Base-by-base conservation (phyloP, 192 early-diverging fungal species). In the Rhizophagus prolifer region DNA sequence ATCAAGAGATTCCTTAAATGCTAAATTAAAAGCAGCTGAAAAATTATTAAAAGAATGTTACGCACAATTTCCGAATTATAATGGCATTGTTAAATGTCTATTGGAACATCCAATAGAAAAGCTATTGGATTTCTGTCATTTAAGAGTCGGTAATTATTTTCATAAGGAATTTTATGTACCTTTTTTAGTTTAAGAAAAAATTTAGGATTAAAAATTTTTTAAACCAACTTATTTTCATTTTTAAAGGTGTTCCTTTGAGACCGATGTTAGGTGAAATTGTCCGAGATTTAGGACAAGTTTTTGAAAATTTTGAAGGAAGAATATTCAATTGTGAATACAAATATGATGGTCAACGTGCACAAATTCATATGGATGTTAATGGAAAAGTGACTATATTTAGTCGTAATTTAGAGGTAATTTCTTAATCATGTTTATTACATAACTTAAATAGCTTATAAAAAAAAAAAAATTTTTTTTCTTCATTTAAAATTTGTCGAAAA, bases 181-280 rank as follows among this genome's bases (percentile, higher is more conserved):
- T 8, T 60, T 0, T 60, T 25, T 60, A 59, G 5, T 25, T 23
- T 25, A 23, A 25, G 25, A 25, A 25, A n/a, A 61, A 61, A 7
- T 3, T 61, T 10, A 10, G 9, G 9, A 21, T 7, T 6, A 2
- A 25, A 25, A 9, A 23, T 6, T n/a, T 25, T 13, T 25, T 23
- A 62, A 25, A 25, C 13, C 14, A 13, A 4, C 21, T 38, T 68
- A 31, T 14, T 44, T 30, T 30, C 19, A 19, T 10, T 68, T 13
- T 44, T 36, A n/a, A 9, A 64, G 72, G 79, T 9, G 65, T 95
- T 63, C 95, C 95, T 0, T 86, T 96, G 31, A 93, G 94, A 75
- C 95, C 95, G 3, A 96, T 96, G 95, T 87, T 96, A 59, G 94
- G 94, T 23, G 92, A 96, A 78, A 93, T 94, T 6, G 95, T 94